A percentile compares a stretch with the other conserved stretches of the same genome.
Evolutionary conservation across 768 basidiomycete genomes (phyloP).

Genomic region (Pleurotus ostreatus): DNA sequence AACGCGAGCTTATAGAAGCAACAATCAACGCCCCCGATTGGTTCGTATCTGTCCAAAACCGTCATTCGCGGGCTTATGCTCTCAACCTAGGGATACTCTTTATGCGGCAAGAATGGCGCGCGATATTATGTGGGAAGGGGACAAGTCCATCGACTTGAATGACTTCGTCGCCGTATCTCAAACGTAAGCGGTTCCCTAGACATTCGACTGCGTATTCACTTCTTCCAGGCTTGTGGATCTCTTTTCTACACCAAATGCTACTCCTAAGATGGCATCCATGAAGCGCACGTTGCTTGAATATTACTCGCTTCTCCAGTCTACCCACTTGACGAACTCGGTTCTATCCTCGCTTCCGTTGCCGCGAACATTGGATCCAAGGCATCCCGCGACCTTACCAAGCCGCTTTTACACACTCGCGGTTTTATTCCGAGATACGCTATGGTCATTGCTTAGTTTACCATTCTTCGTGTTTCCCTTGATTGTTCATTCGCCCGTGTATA

Average conservation of each 20-base stretch:
- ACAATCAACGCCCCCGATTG: constrained; percentile 95
- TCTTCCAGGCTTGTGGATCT: constrained; percentile 76
- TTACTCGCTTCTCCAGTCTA: constrained; percentile 78
- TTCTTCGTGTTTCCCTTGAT: constrained; percentile 88
- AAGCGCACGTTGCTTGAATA: constrained; percentile 79
- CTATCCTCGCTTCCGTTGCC: constrained; percentile 84
- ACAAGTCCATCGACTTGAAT: constrained; percentile 69
- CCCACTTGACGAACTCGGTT: constrained; percentile 81
- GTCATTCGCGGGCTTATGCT: neutral
- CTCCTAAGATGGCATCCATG: constrained; percentile 54
- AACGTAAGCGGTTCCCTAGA: constrained; percentile 56
- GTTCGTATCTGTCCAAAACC: constrained; percentile 40
- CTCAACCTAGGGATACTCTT: constrained; percentile 70
- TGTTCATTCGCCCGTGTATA: constrained; percentile 81
- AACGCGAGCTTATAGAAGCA: constrained; percentile 62
- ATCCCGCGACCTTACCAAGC: constrained; percentile 72
- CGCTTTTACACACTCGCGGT: constrained; percentile 77
- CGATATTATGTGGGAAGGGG: constrained; percentile 88
- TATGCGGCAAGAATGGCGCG: constrained; percentile 90
- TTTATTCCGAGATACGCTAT: constrained; percentile 74
- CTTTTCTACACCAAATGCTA: constrained; percentile 66
- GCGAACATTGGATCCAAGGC: constrained; percentile 73
- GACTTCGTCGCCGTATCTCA: constrained; percentile 86
- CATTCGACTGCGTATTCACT: neutral
- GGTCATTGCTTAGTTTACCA: constrained; percentile 70